Base-by-base conservation (phyloP, 768 basidiomycete genomes). In the Russula virescens region DNA sequence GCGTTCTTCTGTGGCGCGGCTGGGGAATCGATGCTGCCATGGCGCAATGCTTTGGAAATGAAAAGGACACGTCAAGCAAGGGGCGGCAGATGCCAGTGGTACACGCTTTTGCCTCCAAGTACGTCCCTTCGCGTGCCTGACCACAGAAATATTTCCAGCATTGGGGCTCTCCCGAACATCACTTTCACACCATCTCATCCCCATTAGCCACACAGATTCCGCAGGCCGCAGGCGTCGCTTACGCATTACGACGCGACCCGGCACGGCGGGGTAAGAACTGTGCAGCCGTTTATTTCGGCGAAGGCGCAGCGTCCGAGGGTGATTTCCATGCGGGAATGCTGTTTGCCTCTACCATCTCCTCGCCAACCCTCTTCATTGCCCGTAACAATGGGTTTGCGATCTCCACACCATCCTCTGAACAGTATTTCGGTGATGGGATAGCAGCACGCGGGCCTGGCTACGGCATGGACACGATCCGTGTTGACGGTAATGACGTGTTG, bases 61-160 rank as follows among this genome's bases (percentile, higher is more conserved):
- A 84, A 68, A 83, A 91, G 64, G 94, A 98, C 72, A 80, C 73
- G 13, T 82, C 85, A 13, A 85, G 88, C 9, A 94, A 94, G 71
- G 94, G 94, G 19, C 81, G 91, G 40, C 92, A 95, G 71, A 96
- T 97, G 94, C 94, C 94, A 14, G 90, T 95, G 63, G 91, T 92
- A 80, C 60, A 81, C 72, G 1, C 4, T 5, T 14, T 43, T 23
- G 16, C 9, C 46, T 25, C 19, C 18, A n/a, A 55, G 42, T 4
- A 2, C 62, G 47, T 23, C 62, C 60, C 54, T 54, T 50, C 26
- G 51, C 47, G 25, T 40, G 42, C 26, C 55, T 53, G 25, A 49
- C 35, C 4, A 19, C 35, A 50, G 28, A 18, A 18, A 48, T 19
- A 55, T 7, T 47, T 42, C 63, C 31, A 93, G 83, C 94, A 98